Evolutionary conservation across 2,329 filamentous ascomycete genomes (phyloP).

Genomic region (Cryphonectria parasitica): DNA sequence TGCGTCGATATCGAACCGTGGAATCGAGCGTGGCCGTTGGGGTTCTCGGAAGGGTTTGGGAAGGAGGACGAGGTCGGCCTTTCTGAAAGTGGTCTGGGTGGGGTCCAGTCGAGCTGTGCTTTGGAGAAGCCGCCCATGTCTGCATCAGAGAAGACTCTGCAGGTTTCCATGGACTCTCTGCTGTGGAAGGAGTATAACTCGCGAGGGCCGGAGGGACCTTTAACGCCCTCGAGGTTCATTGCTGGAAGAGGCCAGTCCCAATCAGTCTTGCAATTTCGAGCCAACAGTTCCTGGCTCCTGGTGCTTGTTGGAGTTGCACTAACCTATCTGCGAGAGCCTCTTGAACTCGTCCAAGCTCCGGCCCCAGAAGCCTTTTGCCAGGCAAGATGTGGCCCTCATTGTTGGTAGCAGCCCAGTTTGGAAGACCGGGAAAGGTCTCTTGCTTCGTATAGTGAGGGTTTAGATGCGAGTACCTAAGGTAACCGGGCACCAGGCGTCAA

Average conservation of each 20-base stretch:
- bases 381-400: slow-evolving; percentile 54
- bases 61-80: slow-evolving; percentile 3
- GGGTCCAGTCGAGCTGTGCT: slow-evolving; percentile 69
- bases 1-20: slow-evolving; percentile 86
- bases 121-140: slow-evolving; percentile 87
- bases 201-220: slow-evolving; percentile 65
- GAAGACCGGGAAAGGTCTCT: neutral
- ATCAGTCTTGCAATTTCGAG: slow-evolving; percentile 21
- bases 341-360: slow-evolving; percentile 65
- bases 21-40: slow-evolving; percentile 72
- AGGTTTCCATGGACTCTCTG: slow-evolving; percentile 50
- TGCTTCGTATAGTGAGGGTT: neutral
- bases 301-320: slow-evolving; percentile 10
- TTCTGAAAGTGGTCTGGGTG: slow-evolving; percentile 31
- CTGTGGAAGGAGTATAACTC: slow-evolving; percentile 67
- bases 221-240: slow-evolving; percentile 70
- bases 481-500: neutral
- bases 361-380: slow-evolving; percentile 58
- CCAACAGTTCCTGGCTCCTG: neutral
- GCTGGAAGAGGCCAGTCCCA: slow-evolving; percentile 48
- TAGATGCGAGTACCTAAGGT: no score
- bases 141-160: slow-evolving; percentile 83
- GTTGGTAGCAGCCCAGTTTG: slow-evolving; percentile 26
- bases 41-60: slow-evolving; percentile 36
- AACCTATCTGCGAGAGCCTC: slow-evolving; percentile 60